A percentile compares a stretch with the other conserved stretches of the same genome.
Conservation (phyloP, 2,329 filamentous ascomycete species). For the Fusarium stilboides region DNA sequence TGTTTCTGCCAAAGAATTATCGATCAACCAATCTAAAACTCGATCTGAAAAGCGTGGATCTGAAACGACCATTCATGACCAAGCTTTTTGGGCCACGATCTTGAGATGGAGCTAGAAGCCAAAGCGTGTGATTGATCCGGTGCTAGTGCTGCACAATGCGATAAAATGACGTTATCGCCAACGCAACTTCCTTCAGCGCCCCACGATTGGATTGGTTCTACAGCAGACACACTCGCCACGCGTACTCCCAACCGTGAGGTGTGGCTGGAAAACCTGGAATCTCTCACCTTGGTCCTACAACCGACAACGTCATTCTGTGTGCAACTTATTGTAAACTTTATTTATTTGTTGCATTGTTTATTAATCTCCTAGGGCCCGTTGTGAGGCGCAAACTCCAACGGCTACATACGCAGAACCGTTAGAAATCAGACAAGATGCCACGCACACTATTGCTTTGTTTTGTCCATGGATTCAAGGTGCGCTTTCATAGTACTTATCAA, state of each 20-base stretch:
- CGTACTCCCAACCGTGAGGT: constrained; percentile 36
- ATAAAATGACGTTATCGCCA: constrained; percentile 42
- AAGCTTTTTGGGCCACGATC: constrained; percentile 21
- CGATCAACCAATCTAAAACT: not conserved
- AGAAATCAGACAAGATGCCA: constrained; percentile 53
- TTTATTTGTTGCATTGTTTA: constrained; percentile 25
- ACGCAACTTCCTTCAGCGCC: not conserved
- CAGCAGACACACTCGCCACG: constrained; percentile 40
- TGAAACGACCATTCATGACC: constrained; percentile 36
- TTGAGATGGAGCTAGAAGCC: constrained; percentile 10
- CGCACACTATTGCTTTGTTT: constrained; percentile 79
- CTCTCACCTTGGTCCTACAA: constrained; percentile 9
- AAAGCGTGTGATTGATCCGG: constrained; percentile 27
- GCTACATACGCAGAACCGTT: not conserved
- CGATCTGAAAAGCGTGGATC: constrained; percentile 9
- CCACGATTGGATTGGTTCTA: constrained; percentile 31
- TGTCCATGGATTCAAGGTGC: constrained; percentile 79
- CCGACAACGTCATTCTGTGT: constrained; percentile 43
- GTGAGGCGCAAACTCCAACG: not conserved
- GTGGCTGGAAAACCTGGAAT: constrained; percentile 49
- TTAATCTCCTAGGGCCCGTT: not conserved
- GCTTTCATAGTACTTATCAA: fast-evolving
- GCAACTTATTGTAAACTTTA: constrained; percentile 6
- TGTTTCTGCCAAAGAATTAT: not conserved
- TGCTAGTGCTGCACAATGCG: constrained; percentile 37